These are phyloP conservation scores for Collybiopsis luxurians DNA, from an alignment of 768 basidiomycete species.

Conservation along the genomic window DNA sequence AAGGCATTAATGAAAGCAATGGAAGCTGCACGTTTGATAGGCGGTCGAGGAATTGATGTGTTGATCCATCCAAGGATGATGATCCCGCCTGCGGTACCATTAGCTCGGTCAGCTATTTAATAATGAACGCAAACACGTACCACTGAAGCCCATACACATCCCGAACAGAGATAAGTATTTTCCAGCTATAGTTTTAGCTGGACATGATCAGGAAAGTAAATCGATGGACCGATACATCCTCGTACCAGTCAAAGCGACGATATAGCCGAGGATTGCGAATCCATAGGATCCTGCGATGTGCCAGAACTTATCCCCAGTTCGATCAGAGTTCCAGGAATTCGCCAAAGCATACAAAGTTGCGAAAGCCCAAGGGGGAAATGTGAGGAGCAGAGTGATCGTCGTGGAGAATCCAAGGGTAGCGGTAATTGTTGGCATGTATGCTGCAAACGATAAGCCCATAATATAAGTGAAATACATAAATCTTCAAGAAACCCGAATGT, in stretches of 20 bases:
- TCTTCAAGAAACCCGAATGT: slow-evolving; percentile 17
- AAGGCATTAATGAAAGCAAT: slow-evolving; percentile 65
- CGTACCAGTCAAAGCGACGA: slow-evolving; percentile 52
- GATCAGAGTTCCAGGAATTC: slow-evolving; percentile 53
- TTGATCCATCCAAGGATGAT: slow-evolving; percentile 34
- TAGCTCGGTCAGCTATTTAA: slow-evolving; percentile 1
- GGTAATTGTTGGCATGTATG: slow-evolving; percentile 23
- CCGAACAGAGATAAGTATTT: slow-evolving; percentile 16
- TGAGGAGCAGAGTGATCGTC: slow-evolving; percentile 37
- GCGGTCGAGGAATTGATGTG: slow-evolving; percentile 49
- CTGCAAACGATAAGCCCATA: slow-evolving; percentile 15
- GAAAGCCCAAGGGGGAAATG: slow-evolving; percentile 36
- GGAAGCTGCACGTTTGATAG: slow-evolving; percentile 66
- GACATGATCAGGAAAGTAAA: slow-evolving; percentile 36
- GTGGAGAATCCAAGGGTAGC: slow-evolving; percentile 33
- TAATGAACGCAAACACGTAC: slow-evolving; percentile 1
- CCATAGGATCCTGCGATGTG: slow-evolving; percentile 47
- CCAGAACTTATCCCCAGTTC: slow-evolving; percentile 54
- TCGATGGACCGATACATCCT: slow-evolving; percentile 48
- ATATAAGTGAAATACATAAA: slow-evolving; percentile 27
- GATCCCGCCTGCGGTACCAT: slow-evolving; percentile 41
- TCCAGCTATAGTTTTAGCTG: slow-evolving; percentile 11
- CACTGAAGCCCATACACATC: slow-evolving; percentile 17
- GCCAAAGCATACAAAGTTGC: slow-evolving; percentile 27
- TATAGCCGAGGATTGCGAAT: slow-evolving; percentile 58